Percentiles rank a stretch among this genome's conserved stretches.
These are phyloP conservation scores for Kwoniella botswanensis DNA, from an alignment of 768 basidiomycete genomes.

Conservation along the genomic window DNA sequence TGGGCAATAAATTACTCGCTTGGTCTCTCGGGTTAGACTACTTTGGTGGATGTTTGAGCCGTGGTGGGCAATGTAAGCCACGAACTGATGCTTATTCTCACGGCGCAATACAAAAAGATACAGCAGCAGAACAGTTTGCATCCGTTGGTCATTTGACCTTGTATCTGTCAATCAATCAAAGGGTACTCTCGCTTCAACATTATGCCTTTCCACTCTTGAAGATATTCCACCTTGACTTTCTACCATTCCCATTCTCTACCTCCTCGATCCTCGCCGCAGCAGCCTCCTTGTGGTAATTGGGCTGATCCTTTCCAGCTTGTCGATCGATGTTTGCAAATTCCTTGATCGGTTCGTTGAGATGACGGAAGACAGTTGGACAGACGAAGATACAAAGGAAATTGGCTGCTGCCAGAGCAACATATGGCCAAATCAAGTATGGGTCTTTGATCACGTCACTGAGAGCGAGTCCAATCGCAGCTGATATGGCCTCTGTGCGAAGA, in stretches of 20 bases:
- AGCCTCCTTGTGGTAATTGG: background rate
- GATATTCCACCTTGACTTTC: background rate
- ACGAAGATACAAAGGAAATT: constrained; percentile 41
- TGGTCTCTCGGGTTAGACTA: background rate
- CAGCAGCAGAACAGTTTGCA: background rate
- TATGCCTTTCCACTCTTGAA: background rate
- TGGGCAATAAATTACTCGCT: background rate
- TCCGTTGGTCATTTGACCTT: background rate
- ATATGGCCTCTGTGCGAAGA: constrained; percentile 35
- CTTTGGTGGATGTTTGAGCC: background rate
- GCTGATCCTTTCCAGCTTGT: constrained; percentile 27
- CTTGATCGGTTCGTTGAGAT: constrained; percentile 43
- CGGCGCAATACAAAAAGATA: background rate
- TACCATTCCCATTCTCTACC: background rate
- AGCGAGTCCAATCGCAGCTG: constrained; percentile 47
- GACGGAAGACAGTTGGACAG: constrained; percentile 45
- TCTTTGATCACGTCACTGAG: constrained; percentile 46
- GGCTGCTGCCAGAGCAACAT: constrained; percentile 43
- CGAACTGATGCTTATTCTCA: background rate
- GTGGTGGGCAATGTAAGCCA: background rate
- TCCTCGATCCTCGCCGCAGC: background rate
- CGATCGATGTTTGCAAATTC: constrained; percentile 29
- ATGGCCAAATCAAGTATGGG: constrained; percentile 54
- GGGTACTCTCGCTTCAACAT: background rate
- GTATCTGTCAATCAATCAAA: background rate